Percentiles rank a stretch among this genome's conserved stretches.
Conservation (phyloP, 768 basidiomycete species). For the Asterophora parasitica region DNA sequence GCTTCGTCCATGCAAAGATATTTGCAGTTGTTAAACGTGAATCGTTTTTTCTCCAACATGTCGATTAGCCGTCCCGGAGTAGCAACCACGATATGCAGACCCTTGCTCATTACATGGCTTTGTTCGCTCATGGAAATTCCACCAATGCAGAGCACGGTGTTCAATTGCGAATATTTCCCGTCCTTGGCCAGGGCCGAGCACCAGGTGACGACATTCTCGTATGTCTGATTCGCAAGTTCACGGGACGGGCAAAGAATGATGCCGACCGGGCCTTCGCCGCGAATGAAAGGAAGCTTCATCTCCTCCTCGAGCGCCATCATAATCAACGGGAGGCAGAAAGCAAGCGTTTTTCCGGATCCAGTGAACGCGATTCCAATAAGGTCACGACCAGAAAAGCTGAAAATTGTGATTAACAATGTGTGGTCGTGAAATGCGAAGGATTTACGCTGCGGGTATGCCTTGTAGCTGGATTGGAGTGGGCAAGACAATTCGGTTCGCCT, state of each 20-base stretch:
- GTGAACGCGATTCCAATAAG: constrained; percentile 99
- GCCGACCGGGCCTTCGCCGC: constrained; percentile 97
- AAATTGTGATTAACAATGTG: constrained; percentile 15
- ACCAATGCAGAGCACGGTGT: constrained; percentile 90
- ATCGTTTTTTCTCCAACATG: constrained; percentile 93
- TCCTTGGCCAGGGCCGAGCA: constrained; percentile 75
- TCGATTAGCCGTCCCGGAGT: constrained; percentile 97
- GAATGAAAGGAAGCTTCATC: constrained; percentile 78
- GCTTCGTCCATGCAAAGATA: constrained; percentile 99
- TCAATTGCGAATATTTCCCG: constrained; percentile 78
- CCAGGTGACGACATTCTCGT: constrained; percentile 90
- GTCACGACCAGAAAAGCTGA: constrained; percentile 89
- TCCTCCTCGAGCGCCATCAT: constrained; percentile 97
- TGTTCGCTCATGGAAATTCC: constrained; percentile 99
- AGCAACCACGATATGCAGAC: constrained; percentile 93
- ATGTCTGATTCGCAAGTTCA: constrained; percentile 95
- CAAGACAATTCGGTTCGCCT: constrained; percentile 73
- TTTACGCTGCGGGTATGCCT: constrained; percentile 93
- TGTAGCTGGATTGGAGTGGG: constrained; percentile 98
- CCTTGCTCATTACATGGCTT: constrained; percentile 83
- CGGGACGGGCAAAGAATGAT: constrained; percentile 95
- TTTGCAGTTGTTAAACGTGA: constrained; percentile 92
- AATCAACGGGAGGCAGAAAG: constrained; percentile 95
- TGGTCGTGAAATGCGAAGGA: constrained; percentile 9
- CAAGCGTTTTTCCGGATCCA: constrained; percentile 97